phyloP scores from a whole-genome alignment of 2,329 filamentous ascomycete genomes.

The Phialophora verrucosa region DNA sequence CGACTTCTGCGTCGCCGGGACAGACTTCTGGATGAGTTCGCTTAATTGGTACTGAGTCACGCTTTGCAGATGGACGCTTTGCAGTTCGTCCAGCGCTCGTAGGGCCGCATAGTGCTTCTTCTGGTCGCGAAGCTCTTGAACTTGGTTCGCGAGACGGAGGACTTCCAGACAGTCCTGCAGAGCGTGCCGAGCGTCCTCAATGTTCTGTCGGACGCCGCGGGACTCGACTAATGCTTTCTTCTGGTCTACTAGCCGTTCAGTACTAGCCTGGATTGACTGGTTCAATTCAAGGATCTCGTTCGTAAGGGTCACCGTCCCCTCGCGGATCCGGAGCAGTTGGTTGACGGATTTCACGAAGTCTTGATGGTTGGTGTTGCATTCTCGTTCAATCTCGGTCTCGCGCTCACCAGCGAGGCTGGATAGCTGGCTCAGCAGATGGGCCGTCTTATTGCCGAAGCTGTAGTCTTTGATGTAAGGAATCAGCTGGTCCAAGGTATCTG shows the following conservation, averaged over 20 bases:
- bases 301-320: constrained; percentile 86
- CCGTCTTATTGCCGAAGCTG: constrained; percentile 73
- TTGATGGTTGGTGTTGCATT: constrained; percentile 94
- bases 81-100: constrained; percentile 90
- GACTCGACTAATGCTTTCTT: constrained; percentile 95
- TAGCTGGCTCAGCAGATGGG: constrained; percentile 76
- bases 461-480: constrained; percentile 95
- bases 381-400: constrained; percentile 88
- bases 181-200: constrained; percentile 87
- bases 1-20: constrained; percentile 86
- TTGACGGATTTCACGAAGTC: constrained; percentile 95
- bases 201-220: constrained; percentile 88
- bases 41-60: constrained; percentile 94
- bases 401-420: constrained; percentile 82
- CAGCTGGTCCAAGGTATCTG: constrained; percentile 93
- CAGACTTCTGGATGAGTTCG: constrained; percentile 93
- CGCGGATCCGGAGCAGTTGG: constrained; percentile 87
- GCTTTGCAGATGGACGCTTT: constrained; percentile 94
- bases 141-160: constrained; percentile 87
- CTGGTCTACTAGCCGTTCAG: constrained; percentile 89
- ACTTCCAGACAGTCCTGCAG: constrained; percentile 92
- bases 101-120: constrained; percentile 96
- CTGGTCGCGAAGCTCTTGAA: constrained; percentile 86
- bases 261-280: constrained; percentile 92
- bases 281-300: constrained; percentile 91